phyloP scores from a whole-genome alignment of 768 basidiomycete genomes.

The Lactarius sanguifluus region DNA sequence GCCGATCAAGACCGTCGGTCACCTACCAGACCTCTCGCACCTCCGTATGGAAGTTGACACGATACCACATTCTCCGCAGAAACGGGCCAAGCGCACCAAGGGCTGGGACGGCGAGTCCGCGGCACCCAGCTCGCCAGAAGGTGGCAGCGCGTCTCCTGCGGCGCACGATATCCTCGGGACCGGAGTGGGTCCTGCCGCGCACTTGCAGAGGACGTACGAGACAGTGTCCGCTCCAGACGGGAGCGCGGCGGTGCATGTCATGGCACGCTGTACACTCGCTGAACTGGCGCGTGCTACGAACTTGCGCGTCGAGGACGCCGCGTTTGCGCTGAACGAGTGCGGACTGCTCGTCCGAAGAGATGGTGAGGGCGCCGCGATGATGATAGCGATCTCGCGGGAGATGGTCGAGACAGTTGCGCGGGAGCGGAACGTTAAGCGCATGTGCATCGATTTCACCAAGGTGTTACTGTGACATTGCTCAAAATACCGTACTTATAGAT shows the following conservation, averaged over 20 bases:
- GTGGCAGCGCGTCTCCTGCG: constrained; percentile 16
- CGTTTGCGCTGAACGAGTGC: constrained; percentile 86
- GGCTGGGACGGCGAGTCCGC: constrained; percentile 73
- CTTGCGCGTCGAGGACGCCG: constrained; percentile 80
- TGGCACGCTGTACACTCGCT: constrained; percentile 66
- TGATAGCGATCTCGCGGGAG: constrained; percentile 59
- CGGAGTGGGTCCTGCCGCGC: constrained; percentile 45
- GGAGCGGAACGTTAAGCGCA: constrained; percentile 69
- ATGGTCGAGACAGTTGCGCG: constrained; percentile 66
- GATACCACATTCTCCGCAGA: constrained; percentile 14
- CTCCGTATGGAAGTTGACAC: constrained; percentile 11
- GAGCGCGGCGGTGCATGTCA: constrained; percentile 66
- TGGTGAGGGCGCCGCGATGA: constrained; percentile 39
- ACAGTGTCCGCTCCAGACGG: constrained; percentile 62
- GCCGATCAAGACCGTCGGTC: constrained; percentile 46
- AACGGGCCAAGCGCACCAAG: constrained; percentile 39
- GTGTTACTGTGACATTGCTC: constrained; percentile 46
- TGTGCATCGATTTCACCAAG: constrained; percentile 60
- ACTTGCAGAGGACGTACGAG: constrained; percentile 48
- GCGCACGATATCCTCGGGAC: constrained; percentile 20
- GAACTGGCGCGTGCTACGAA: constrained; percentile 80
- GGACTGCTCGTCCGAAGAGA: constrained; percentile 59
- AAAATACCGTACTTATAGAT: neutral
- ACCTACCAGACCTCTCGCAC: constrained; percentile 35
- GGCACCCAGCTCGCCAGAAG: constrained; percentile 37